Evolutionary conservation across 306 rosid genomes (phyloP).

Genomic region (Cucurbita ficifolia): DNA sequence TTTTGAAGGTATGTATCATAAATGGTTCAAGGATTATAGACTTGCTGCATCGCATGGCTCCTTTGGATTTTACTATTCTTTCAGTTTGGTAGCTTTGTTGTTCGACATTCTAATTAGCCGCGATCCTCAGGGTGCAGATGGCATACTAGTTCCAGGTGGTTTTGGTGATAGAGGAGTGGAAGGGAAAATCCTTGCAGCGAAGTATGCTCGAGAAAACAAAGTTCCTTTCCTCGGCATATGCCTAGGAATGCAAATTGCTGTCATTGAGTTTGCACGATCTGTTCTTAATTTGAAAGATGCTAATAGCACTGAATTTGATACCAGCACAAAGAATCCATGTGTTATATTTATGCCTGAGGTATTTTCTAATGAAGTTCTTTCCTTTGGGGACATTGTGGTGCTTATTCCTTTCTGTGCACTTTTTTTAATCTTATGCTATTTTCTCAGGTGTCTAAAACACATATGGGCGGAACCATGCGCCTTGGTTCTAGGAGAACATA

Average conservation of each 20-base stretch:
- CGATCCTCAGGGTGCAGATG: neutral
- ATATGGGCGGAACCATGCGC: conserved; percentile 10
- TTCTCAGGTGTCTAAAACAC: neutral
- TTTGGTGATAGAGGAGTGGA: conserved; percentile 3
- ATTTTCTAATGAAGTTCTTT: neutral
- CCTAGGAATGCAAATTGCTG: conserved; percentile 9
- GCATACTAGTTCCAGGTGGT: conserved; percentile 8
- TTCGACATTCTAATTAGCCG: no score
- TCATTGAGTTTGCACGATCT: conserved; percentile 6
- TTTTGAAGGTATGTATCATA: neutral
- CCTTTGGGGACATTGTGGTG: conserved; percentile 3
- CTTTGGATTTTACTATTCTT: no score
- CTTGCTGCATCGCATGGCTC: no score
- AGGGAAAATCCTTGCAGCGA: conserved; percentile 1
- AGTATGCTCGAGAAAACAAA: conserved; percentile 5
- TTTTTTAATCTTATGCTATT: neutral
- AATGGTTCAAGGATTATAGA: no score
- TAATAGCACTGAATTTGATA: conserved; percentile 8
- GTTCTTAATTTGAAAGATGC: conserved; percentile 29
- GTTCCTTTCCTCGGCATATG: conserved; percentile 4
- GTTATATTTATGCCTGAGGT: conserved; percentile 97
- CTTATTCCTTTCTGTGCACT: neutral
- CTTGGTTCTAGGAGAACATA: conserved; percentile 1
- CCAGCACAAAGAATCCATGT: conserved; percentile 60
- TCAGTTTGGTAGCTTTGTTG: no score